These are phyloP conservation scores for Barnettozyma salicaria DNA, from an alignment of 805 yeast genomes.

Conservation along the genomic window DNA sequence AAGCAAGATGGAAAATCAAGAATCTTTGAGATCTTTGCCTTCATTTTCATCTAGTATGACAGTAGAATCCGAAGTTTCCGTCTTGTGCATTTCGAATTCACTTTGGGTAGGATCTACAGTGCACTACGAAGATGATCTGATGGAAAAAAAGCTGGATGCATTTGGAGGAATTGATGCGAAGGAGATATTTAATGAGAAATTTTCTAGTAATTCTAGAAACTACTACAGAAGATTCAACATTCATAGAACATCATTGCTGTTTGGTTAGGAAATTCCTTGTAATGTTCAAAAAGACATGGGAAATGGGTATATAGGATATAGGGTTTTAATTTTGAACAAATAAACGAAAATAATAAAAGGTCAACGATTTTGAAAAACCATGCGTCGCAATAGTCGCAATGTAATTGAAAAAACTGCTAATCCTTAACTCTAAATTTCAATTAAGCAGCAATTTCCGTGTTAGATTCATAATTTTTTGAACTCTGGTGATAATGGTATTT, in stretches of 20 bases:
- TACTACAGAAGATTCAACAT: neutral
- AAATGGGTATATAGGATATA: too few relatives aligned
- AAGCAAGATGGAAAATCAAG: slow-evolving; percentile 1
- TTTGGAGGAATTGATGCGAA: slow-evolving; percentile 15
- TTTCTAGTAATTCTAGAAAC: neutral
- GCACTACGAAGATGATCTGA: slow-evolving; percentile 1
- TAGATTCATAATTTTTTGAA: neutral
- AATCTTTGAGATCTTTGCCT: slow-evolving; percentile 9
- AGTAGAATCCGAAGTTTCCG: slow-evolving; percentile 15
- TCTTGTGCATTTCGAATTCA: slow-evolving; percentile 17
- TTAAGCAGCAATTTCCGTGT: too few relatives aligned
- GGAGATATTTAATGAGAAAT: slow-evolving; percentile 12
- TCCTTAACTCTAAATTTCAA: too few relatives aligned
- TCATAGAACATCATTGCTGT: slow-evolving; percentile 22
- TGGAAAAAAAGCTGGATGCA: slow-evolving; percentile 6
- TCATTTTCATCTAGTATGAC: slow-evolving; percentile 14
- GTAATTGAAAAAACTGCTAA: too few relatives aligned
- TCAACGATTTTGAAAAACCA: too few relatives aligned
- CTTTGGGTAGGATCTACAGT: slow-evolving; percentile 23
- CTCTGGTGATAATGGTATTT: neutral
- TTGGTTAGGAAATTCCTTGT: slow-evolving; percentile 4
- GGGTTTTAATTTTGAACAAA: too few relatives aligned
- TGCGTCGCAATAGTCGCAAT: too few relatives aligned
- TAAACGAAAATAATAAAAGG: too few relatives aligned
- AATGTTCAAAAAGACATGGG: too few relatives aligned